Percentiles rank a stretch among this genome's conserved stretches.
These are phyloP conservation scores for Tuber umbilicatum DNA, from an alignment of 495 filamentous ascomycete genomes.

Conservation along the genomic window DNA sequence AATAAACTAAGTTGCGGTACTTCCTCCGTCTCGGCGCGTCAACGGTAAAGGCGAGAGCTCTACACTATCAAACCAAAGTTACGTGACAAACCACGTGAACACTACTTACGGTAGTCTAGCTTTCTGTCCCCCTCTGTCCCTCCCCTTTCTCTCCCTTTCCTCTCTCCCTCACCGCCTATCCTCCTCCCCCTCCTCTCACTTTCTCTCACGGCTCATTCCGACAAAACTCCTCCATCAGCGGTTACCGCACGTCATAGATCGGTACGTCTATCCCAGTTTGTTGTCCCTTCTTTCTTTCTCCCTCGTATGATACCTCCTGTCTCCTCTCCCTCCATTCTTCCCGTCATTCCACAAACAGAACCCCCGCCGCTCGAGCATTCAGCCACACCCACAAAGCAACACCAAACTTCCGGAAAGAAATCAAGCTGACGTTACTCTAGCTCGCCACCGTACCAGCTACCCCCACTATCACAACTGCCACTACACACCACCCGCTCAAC, in stretches of 20 bases:
- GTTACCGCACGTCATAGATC: slow-evolving; percentile 37
- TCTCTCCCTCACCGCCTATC: not conserved
- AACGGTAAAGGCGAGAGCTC: not conserved
- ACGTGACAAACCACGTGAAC: not conserved
- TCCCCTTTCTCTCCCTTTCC: not conserved
- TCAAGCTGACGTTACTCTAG: not conserved
- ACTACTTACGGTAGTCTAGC: not conserved
- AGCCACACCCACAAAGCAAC: not conserved
- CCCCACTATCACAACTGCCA: not conserved
- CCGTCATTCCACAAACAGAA: not conserved
- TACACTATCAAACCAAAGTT: not conserved
- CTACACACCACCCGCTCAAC: not conserved
- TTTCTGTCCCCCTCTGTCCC: not conserved
- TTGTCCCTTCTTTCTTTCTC: slow-evolving; percentile 23
- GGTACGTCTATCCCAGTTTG: slow-evolving; percentile 29
- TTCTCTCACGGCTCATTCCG: not conserved
- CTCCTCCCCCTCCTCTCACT: not conserved
- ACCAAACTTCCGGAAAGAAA: not conserved
- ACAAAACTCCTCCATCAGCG: not conserved
- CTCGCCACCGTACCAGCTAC: not conserved
- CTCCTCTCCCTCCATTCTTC: not conserved
- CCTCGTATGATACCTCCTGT: slow-evolving; percentile 1
- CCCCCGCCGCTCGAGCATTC: not conserved
- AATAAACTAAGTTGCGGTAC: not conserved
- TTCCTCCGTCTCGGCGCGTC: not conserved